These are phyloP conservation scores for Trichoderma virens DNA, from an alignment of 495 filamentous ascomycete genomes.

Conservation along the genomic window DNA sequence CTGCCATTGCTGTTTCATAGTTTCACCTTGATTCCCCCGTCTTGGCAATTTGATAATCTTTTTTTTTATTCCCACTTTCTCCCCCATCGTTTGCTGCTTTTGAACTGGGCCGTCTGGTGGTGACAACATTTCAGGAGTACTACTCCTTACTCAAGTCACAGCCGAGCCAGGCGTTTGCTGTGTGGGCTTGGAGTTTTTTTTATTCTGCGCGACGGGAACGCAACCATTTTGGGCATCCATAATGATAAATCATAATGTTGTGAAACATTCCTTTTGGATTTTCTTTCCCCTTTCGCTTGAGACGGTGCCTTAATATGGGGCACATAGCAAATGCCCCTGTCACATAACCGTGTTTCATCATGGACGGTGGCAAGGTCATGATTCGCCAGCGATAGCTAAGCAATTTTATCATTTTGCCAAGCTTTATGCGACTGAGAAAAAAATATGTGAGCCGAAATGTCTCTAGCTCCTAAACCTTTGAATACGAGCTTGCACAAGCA, in stretches of 20 bases:
- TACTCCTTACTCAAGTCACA: background rate
- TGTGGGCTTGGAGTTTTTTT: conserved; percentile 1
- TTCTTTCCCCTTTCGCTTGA: background rate
- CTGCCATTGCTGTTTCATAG: conserved; percentile 40
- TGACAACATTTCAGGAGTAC: background rate
- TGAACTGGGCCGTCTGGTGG: conserved; percentile 3
- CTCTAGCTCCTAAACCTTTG: background rate
- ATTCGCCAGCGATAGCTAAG: conserved; percentile 1
- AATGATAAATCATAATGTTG: conserved; percentile 1
- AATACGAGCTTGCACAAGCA: background rate
- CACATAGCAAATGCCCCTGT: background rate
- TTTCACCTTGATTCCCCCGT: background rate
- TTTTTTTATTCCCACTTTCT: background rate
- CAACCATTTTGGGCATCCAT: background rate
- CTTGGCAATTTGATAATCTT: background rate
- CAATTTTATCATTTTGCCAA: conserved; percentile 1
- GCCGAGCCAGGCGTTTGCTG: conserved; percentile 7
- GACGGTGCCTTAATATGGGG: background rate
- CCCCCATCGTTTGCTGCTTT: background rate
- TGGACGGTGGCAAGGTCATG: background rate
- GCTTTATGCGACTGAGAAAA: background rate
- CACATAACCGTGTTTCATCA: background rate
- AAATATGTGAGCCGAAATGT: background rate
- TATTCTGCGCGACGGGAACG: background rate
- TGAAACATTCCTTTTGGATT: background rate